Conservation (phyloP, 1,284 basidiomycete genomes). For the Crocinoboletus sp. region DNA sequence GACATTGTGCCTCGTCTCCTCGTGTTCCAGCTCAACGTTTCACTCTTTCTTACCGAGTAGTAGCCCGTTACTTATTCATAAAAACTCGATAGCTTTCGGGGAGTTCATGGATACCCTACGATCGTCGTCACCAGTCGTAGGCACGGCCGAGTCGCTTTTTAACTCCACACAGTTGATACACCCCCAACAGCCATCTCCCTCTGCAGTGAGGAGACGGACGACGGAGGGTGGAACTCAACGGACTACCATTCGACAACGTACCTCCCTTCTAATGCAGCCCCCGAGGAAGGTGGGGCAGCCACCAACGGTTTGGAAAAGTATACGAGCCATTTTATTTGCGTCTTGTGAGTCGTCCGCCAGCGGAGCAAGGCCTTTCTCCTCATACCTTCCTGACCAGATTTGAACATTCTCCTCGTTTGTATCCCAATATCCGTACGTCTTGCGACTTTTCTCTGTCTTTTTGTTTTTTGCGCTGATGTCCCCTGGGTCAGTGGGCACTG, state of each 20-base stretch:
- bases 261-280: conserved; percentile 31
- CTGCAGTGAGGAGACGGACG: conserved; percentile 10
- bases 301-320: conserved; percentile 40
- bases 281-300: conserved; percentile 35
- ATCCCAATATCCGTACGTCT: conserved; percentile 64
- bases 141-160: conserved; percentile 6
- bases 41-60: neutral
- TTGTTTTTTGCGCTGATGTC: conserved; percentile 2
- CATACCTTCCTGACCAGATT: conserved; percentile 37
- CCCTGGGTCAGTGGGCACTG: conserved; percentile 58
- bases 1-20: no score
- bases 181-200: conserved; percentile 6
- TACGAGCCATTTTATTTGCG: conserved; percentile 44
- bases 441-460: neutral
- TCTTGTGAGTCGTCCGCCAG: conserved; percentile 41
- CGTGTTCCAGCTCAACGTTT: neutral
- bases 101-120: conserved; percentile 17
- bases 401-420: conserved; percentile 61
- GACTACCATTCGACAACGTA: conserved; percentile 19
- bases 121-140: conserved; percentile 15
- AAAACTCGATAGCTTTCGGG: neutral
- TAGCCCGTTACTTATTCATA: conserved; percentile 10
- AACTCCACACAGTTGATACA: conserved; percentile 8
- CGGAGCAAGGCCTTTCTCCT: neutral
- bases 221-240: neutral